These are phyloP conservation scores for Anethum foeniculum DNA, from an alignment of 140 eudicot species.

Conservation along the genomic window DNA sequence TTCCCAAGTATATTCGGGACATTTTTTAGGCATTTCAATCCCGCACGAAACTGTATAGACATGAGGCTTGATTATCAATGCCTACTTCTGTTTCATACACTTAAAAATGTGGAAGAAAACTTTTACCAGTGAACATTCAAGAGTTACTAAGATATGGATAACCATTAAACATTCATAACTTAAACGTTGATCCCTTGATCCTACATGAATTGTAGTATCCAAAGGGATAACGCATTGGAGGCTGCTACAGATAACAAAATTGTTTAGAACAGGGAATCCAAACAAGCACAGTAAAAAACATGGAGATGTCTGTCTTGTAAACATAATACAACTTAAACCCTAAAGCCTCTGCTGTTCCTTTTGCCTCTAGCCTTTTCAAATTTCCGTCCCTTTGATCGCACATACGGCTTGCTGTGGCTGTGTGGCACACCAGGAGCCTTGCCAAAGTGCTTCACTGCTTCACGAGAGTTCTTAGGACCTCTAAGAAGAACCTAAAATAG, in stretches of 20 bases:
- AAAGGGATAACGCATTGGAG: background rate
- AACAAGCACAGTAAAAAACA: background rate
- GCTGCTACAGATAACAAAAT: background rate
- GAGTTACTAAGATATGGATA: background rate
- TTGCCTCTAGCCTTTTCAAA: conserved; percentile 75
- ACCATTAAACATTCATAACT: background rate
- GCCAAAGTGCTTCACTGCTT: conserved; percentile 50
- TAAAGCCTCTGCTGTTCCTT: conserved; percentile 78
- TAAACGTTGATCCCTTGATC: background rate
- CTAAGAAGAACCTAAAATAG: conserved; percentile 32
- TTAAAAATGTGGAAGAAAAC: background rate
- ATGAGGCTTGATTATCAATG: too few relatives aligned
- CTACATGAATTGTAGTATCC: background rate
- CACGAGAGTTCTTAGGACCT: conserved; percentile 42
- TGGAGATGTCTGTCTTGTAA: background rate
- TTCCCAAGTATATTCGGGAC: too few relatives aligned
- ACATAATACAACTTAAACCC: conserved; percentile 23
- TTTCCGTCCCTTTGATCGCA: conserved; percentile 62
- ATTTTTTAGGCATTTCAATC: too few relatives aligned
- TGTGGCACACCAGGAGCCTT: conserved; percentile 87
- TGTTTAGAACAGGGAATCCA: background rate
- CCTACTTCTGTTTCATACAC: background rate
- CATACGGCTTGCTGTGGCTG: conserved; percentile 77
- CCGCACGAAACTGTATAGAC: background rate
- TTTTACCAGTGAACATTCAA: background rate